A percentile compares a stretch with the other conserved stretches of the same genome.
phyloP scores from a whole-genome alignment of 2,329 filamentous ascomycete genomes.

The Trichoderma brevicompactum region DNA sequence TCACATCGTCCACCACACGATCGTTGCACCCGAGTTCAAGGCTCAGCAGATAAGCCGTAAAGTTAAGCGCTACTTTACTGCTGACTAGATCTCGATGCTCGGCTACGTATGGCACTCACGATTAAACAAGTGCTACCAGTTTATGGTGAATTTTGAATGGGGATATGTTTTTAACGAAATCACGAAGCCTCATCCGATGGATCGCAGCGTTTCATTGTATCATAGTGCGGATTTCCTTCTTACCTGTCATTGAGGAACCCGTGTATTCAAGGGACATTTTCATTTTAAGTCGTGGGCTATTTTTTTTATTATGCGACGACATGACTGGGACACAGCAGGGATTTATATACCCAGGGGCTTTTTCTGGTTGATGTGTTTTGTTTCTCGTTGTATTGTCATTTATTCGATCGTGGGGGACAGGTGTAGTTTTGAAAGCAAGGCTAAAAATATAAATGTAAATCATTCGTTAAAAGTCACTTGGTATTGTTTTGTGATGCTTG shows the following conservation, averaged over 20 bases:
- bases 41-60: conserved; percentile 68
- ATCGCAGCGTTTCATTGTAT: conserved; percentile 27
- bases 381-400: neutral
- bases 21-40: conserved; percentile 70
- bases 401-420: neutral
- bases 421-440: neutral
- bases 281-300: conserved; percentile 19
- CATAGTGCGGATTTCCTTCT: conserved; percentile 10
- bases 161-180: conserved; percentile 24
- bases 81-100: conserved; percentile 51
- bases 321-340: conserved; percentile 27
- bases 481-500: neutral
- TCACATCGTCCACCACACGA: conserved; percentile 90
- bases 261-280: conserved; percentile 15
- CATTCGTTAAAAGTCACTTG: neutral
- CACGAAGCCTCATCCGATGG: conserved; percentile 27
- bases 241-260: conserved; percentile 5
- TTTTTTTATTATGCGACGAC: conserved; percentile 20
- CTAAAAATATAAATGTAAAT: conserved; percentile 8
- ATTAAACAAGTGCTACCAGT: neutral
- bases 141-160: neutral
- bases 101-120: neutral
- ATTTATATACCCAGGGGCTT: conserved; percentile 29
- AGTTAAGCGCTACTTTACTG: conserved; percentile 73
- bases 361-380: conserved; percentile 13